Base-by-base conservation (phyloP, 208 protist genomes). In the Zelonia costaricensis region DNA sequence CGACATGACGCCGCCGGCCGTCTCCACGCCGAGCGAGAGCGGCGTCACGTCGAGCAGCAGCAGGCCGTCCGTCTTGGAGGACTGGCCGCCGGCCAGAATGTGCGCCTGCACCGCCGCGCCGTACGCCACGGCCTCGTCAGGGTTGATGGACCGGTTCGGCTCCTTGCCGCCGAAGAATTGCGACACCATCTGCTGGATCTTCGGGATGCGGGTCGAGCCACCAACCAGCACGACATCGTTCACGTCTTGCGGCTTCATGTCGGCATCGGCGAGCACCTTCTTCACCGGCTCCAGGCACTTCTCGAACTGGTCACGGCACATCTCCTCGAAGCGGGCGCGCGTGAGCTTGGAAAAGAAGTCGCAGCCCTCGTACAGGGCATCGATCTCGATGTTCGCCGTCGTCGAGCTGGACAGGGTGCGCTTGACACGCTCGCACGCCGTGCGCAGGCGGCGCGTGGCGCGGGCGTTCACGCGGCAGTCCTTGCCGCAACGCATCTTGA, bases 321-420 rank as follows among this genome's bases (percentile, higher is more conserved):
- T 78, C 69, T 99, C 96, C 82, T 99, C 98, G 76, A 99, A 99
- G 47, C 94, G 91, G 16, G 97, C 97, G 47, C 98, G 93, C n/a
- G 98, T 99, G 57, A 99, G 86, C 45, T 87, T 94, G 8, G 89
- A 97, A 79, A 92, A 94, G 76, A 99, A 99, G 86, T 99, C 98
- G 51, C 88, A 76, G 55, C 97, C 98, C 28, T 99, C 97, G 70
- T 88, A 98, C 8, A 99, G 81, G 7, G 97, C 94, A 73, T 99
- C 98, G 44, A 99, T 98, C 80, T 99, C 97, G 67, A 99, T 96
- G 62, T 73, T 90, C 7, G 98, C 91, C 38, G 85, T 82, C 0
- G 95, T 88, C 48, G 88, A 80, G 51, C 78, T 92, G 31, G 98
- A 99, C 12, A 99, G 93, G 31, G 97, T 97, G 69, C 98, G 89